Evolutionary conservation across 2,329 filamentous ascomycete species (phyloP).

Genomic region (Sphaerulina musiva): DNA sequence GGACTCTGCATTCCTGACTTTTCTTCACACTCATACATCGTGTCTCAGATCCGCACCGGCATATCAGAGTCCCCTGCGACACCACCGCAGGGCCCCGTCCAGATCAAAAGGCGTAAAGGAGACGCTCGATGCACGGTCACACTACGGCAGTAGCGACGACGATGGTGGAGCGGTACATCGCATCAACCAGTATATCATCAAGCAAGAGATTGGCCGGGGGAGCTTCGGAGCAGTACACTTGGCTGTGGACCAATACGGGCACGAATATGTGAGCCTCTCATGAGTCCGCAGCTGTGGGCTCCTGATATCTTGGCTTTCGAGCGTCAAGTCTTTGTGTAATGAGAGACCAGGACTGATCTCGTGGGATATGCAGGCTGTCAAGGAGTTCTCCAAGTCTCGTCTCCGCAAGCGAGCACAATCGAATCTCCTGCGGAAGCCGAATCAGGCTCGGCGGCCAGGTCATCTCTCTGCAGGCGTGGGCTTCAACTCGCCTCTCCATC

Average conservation of each 20-base stretch:
- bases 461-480: conserved; percentile 46
- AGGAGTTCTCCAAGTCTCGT: conserved; percentile 92
- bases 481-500: conserved; percentile 59
- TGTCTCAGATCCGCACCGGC: conserved; percentile 49
- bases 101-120: conserved; percentile 64
- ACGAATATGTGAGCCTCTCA: conserved; percentile 70
- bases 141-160: conserved; percentile 76
- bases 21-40: conserved; percentile 23
- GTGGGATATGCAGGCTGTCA: conserved; percentile 63
- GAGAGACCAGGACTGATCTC: conserved; percentile 14
- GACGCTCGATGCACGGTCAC: conserved; percentile 81
- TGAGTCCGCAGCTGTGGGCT: background rate
- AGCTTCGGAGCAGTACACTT: conserved; percentile 92
- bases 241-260: conserved; percentile 81
- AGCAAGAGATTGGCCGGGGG: conserved; percentile 91
- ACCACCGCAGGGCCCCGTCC: conserved; percentile 57
- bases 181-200: conserved; percentile 92
- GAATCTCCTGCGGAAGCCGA: conserved; percentile 66
- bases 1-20: background rate
- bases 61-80: conserved; percentile 58
- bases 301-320: conserved; percentile 5
- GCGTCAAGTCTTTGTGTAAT: background rate
- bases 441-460: conserved; percentile 48
- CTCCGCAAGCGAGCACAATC: conserved; percentile 86
- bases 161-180: conserved; percentile 75